Conservation (phyloP, 164 flowering plant species). For the Tetrastigma voinierianum region DNA sequence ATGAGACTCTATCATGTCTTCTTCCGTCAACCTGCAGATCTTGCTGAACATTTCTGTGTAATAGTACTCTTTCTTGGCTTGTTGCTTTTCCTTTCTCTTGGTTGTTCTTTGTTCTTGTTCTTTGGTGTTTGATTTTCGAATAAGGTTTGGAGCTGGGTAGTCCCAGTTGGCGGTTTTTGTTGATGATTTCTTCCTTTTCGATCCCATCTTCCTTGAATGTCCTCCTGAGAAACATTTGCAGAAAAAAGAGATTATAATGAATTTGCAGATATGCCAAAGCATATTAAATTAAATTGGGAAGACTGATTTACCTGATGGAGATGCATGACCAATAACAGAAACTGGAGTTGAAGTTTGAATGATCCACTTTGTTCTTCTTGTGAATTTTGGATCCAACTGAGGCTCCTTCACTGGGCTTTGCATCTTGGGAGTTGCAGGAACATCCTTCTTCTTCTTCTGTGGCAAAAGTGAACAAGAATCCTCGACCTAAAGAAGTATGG, state of each 20-base stretch:
- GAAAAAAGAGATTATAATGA: neutral
- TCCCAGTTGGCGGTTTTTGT: neutral
- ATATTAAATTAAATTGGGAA: neutral
- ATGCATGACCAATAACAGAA: conserved; percentile 20
- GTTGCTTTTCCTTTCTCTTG: conserved; percentile 3
- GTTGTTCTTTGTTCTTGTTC: neutral
- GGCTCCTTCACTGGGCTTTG: conserved; percentile 11
- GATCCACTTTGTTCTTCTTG: conserved; percentile 5
- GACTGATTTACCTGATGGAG: conserved; percentile 11
- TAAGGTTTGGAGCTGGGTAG: neutral
- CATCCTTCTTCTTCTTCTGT: neutral
- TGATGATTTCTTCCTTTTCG: conserved; percentile 3
- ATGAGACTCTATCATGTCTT: conserved; percentile 12
- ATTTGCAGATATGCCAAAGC: too few relatives aligned
- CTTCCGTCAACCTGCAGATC: conserved; percentile 22
- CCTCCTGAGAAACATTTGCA: neutral
- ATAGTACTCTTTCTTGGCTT: neutral
- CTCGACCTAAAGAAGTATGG: too few relatives aligned
- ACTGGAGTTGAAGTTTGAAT: conserved; percentile 17
- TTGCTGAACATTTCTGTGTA: conserved; percentile 13
- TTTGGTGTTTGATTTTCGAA: neutral
- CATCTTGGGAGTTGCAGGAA: neutral
- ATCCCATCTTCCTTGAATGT: neutral
- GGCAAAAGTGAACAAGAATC: neutral
- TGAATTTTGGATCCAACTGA: conserved; percentile 8